Percentiles rank a stretch among this genome's conserved stretches.
phyloP scores from a whole-genome alignment of 805 yeast species.

The Lipomyces orientalis region DNA sequence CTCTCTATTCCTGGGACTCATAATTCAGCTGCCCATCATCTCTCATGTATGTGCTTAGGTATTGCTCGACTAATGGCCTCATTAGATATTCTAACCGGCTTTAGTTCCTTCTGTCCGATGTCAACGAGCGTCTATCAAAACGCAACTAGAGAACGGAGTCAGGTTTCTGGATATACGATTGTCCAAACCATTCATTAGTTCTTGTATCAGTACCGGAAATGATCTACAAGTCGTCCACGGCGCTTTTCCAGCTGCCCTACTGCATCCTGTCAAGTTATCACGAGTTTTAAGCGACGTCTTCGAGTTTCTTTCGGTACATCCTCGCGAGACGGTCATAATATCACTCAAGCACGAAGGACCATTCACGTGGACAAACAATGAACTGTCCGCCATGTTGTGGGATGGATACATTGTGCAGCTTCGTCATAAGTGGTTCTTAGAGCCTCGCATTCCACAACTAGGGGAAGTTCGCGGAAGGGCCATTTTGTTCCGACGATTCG shows the following conservation, averaged over 20 bases:
- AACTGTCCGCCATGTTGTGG: slow-evolving; percentile 66
- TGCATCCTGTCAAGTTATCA: slow-evolving; percentile 59
- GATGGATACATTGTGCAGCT: slow-evolving; percentile 57
- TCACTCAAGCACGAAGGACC: slow-evolving; percentile 78
- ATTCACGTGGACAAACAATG: slow-evolving; percentile 67
- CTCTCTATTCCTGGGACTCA: slow-evolving; percentile 85
- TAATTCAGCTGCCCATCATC: slow-evolving; percentile 74
- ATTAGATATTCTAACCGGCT: neutral
- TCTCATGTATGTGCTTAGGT: slow-evolving; percentile 48
- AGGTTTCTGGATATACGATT: slow-evolving; percentile 72
- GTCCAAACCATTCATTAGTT: slow-evolving; percentile 61
- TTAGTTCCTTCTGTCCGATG: slow-evolving; percentile 74
- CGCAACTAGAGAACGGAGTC: slow-evolving; percentile 75
- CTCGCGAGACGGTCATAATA: slow-evolving; percentile 66
- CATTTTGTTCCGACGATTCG: slow-evolving; percentile 68
- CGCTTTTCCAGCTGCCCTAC: slow-evolving; percentile 71
- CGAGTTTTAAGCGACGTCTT: slow-evolving; percentile 64
- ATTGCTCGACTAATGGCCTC: neutral
- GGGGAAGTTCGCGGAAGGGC: slow-evolving; percentile 71
- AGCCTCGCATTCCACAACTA: slow-evolving; percentile 60
- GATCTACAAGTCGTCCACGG: slow-evolving; percentile 75
- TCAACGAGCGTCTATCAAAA: slow-evolving; percentile 64
- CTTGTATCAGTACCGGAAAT: slow-evolving; percentile 47
- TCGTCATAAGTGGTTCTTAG: slow-evolving; percentile 65
- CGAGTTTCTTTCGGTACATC: slow-evolving; percentile 57